These are phyloP conservation scores for Coelastrella sp. DNA, from an alignment of 139 green algal species.

Conservation along the genomic window DNA sequence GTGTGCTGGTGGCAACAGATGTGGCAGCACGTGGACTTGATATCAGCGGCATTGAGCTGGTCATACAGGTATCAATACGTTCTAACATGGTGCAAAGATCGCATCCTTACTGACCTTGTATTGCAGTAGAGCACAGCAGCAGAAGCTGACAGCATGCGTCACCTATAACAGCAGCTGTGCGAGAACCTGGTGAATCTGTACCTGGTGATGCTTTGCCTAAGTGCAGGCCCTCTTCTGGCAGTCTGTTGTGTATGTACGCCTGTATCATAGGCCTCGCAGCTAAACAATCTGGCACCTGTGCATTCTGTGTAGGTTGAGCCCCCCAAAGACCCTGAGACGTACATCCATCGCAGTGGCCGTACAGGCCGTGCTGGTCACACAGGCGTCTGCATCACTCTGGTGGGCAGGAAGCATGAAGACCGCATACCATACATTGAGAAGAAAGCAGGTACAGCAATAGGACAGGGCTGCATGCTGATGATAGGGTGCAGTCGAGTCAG, in stretches of 20 bases:
- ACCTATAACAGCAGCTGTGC: no score
- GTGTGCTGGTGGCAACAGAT: constrained; percentile 98
- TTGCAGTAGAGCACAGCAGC: no score
- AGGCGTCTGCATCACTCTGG: constrained; percentile 88
- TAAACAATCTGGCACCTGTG: background rate
- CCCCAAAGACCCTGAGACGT: constrained; percentile 91
- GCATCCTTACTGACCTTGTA: background rate
- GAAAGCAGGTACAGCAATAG: constrained; percentile 63
- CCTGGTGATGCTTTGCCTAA: no score
- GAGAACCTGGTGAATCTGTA: no score
- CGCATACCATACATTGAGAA: constrained; percentile 87
- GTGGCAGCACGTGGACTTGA: constrained; percentile 98
- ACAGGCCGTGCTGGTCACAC: constrained; percentile 86
- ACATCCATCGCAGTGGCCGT: constrained; percentile 90
- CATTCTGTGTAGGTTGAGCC: constrained; percentile 74
- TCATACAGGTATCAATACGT: constrained; percentile 65
- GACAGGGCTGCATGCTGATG: no score
- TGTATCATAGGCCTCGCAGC: no score
- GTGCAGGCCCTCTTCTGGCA: no score
- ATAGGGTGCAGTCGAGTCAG: no score
- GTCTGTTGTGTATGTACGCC: no score
- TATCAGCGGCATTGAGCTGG: constrained; percentile 96
- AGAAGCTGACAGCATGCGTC: no score
- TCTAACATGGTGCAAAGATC: background rate
- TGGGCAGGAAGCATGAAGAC: constrained; percentile 81